These are phyloP conservation scores for Aspergillus ibericus DNA, from an alignment of 2,329 filamentous ascomycete species.

Conservation along the genomic window DNA sequence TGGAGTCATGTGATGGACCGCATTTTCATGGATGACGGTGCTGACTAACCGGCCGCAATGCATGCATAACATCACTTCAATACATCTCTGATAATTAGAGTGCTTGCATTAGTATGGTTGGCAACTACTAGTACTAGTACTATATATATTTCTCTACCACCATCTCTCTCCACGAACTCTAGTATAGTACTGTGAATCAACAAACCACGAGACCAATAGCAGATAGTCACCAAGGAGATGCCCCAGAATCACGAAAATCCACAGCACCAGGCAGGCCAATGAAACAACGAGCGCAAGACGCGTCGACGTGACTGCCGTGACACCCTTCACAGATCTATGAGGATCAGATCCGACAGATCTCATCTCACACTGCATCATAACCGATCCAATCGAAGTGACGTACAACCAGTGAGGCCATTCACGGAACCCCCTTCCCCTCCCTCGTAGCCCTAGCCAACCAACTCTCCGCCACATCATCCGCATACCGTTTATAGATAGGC, in stretches of 20 bases:
- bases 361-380: not conserved
- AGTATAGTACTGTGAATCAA: too few species aligned
- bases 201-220: not conserved
- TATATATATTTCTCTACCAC: too few species aligned
- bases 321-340: not conserved
- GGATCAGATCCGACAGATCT: not conserved
- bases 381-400: not conserved
- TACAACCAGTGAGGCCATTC: constrained; percentile 17
- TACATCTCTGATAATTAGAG: too few species aligned
- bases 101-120: too few species aligned
- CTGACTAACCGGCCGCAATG: not conserved
- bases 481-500: constrained; percentile 67
- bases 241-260: not conserved
- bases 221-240: not conserved
- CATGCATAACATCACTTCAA: not conserved
- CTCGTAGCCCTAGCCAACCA: constrained; percentile 64
- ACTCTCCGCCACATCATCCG: constrained; percentile 64
- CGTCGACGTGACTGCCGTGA: not conserved
- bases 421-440: constrained; percentile 63
- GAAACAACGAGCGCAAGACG: not conserved
- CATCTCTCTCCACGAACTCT: too few species aligned
- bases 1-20: not conserved
- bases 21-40: not conserved
- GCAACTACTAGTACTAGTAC: too few species aligned
- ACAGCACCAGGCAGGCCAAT: not conserved